Evolutionary conservation across 495 filamentous ascomycete genomes (phyloP), one percentile per base, ranked within the genome.

Genomic region (Lindgomyces ingoldianus): DNA sequence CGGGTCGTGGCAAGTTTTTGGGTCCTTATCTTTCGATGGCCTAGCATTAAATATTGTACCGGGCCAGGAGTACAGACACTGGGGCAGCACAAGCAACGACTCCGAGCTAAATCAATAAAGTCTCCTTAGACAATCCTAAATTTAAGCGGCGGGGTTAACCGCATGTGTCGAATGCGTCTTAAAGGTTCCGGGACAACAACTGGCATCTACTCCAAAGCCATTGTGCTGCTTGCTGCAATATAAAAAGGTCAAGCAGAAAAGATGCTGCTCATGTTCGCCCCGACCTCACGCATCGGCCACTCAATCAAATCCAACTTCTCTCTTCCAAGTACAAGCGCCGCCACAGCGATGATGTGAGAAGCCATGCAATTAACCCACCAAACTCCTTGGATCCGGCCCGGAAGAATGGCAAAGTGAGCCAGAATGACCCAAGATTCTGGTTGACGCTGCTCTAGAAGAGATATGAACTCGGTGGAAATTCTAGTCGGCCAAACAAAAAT

Each of bases 321-420:
- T 22, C 53, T 26, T 11, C 54, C 62, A 26, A 63, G n/a, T 21
- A 63, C 25, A 3, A 63, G 48, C 4, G 62, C 67, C 10, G 63
- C 67, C 2, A 62, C 57, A 18, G 47, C n/a, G 18, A 70, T 44
- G 1, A 70, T 58, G 29, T 42, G 57, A 8, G 22, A 14, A 24
- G 36, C 58, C 36, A 58, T 24, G 9, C 45, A 27, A 16, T 67
- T 30, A 0, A 66, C 14, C 57, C 57, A 70, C 67, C 67, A 67
- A 1, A 59, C n/a, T 2, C 30, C 33, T n/a, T 41, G 9, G 9
- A 50, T 16, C 27, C 58, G 46, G 19, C 33, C 22, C 4, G 49
- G 54, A 21, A 70, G 55, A 19, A 70, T 63, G 3, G 62, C 63
- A 19, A 54, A 70, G 44, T 70, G 63, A 10, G 67, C 62, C 18